These are phyloP conservation scores for Dionaea muscipula DNA, from an alignment of 179 eudicot genomes.

Conservation along the genomic window DNA sequence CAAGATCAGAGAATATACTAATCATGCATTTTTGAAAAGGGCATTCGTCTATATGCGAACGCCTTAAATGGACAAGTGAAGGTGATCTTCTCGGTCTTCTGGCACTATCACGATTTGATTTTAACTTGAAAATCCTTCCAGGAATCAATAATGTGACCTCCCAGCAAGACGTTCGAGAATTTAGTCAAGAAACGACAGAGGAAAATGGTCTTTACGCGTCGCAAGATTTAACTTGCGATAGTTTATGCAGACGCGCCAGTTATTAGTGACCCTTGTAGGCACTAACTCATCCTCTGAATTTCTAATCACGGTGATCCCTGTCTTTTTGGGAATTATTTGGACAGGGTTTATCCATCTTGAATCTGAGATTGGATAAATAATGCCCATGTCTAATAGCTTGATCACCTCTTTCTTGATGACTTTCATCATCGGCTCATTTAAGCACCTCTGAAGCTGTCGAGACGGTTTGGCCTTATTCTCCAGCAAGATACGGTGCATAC, in stretches of 20 bases:
- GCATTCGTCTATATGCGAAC: too few relatives aligned
- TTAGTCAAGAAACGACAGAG: neutral
- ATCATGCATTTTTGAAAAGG: too few relatives aligned
- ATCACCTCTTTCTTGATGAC: neutral
- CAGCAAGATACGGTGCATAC: neutral
- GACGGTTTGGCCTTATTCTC: neutral
- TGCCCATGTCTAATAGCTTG: neutral
- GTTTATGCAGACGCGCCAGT: neutral
- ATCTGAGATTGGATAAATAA: neutral
- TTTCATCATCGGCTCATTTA: neutral
- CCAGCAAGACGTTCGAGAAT: neutral
- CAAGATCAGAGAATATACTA: too few relatives aligned
- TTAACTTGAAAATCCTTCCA: too few relatives aligned
- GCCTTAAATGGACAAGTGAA: too few relatives aligned
- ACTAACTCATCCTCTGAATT: neutral
- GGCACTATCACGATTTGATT: neutral
- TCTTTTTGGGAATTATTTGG: neutral
- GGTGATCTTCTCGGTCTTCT: neutral
- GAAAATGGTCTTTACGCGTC: neutral
- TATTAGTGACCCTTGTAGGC: neutral
- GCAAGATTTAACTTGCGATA: neutral
- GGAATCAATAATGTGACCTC: neutral
- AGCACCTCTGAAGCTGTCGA: neutral
- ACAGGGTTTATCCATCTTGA: neutral
- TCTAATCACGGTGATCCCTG: neutral